Evolutionary conservation across 192 early-diverging fungal genomes (phyloP).

Genomic region (Coemansia sp.): DNA sequence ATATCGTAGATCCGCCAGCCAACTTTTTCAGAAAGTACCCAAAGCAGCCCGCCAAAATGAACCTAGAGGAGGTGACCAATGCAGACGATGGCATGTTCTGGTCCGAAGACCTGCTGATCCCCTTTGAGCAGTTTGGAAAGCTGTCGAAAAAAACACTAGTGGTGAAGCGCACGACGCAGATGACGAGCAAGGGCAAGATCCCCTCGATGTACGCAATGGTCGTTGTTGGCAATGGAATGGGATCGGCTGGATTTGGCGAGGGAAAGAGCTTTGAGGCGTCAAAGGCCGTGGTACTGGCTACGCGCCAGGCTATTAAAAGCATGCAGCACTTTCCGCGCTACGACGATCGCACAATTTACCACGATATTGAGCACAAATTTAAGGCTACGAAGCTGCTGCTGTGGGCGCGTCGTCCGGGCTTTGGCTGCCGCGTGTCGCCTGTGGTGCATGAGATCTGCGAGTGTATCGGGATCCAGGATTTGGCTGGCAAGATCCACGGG

Average conservation of each 20-base stretch:
- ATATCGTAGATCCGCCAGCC: constrained; percentile 19
- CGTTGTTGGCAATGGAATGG: constrained; percentile 92
- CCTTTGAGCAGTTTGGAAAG: constrained; percentile 56
- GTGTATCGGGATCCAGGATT: constrained; percentile 90
- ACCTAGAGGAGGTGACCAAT: constrained; percentile 9
- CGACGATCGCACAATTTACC: constrained; percentile 89
- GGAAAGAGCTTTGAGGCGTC: constrained; percentile 80
- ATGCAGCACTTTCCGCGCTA: constrained; percentile 84
- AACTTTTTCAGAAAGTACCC: constrained; percentile 19
- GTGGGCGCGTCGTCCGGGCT: constrained; percentile 86
- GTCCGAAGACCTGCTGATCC: constrained; percentile 58
- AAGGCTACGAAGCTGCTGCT: constrained; percentile 81
- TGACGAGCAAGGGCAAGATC: constrained; percentile 79
- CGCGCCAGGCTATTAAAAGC: constrained; percentile 82
- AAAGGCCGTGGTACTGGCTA: constrained; percentile 86
- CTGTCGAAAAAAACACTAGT: constrained; percentile 73
- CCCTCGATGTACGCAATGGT: constrained; percentile 88
- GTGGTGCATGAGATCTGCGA: constrained; percentile 94
- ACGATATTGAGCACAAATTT: constrained; percentile 88
- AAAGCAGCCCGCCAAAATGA: constrained; percentile 19
- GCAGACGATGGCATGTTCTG: constrained; percentile 42
- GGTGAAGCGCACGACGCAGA: constrained; percentile 74
- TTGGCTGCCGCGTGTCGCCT: constrained; percentile 91
- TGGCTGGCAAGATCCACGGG: constrained; percentile 86
- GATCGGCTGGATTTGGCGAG: constrained; percentile 91